Base-by-base conservation (phyloP, 176 grass and related monocot genomes). In the Neostapfia colusana region DNA sequence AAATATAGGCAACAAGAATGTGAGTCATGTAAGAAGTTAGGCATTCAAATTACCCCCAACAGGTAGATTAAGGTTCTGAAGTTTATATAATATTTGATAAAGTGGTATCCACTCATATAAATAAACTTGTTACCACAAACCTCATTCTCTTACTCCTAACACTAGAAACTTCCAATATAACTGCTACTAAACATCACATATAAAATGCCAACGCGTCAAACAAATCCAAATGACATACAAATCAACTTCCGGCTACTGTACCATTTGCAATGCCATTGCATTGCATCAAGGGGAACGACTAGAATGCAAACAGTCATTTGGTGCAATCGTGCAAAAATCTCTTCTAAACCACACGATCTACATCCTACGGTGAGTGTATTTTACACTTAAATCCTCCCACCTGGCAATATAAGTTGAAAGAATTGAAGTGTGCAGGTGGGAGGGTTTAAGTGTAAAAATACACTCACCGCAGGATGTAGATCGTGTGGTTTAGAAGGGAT, bases 51-150 rank as follows among this genome's bases (percentile, higher is more conserved):
- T 14, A 68, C 67, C 28, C 0, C 6, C 14, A 81, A 20, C n/a
- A 63, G 44, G 42, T 45, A 37, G 17, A 76, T 49, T 18, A 64
- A 51, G 28, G 44, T 51, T 77, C 49, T 76, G 34, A 65, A 77
- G 49, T 9, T 77, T 23, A 46, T 6, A 34, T 0, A 31, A 16
- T 41, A 26, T 12, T 35, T 57, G 31, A 78, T 42, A 14, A 79
- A 62, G 54, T n/a, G 38, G 46, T 25, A 69, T 13, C 64, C 12
- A 37, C 39, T 39, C 10, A 77, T 51, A 40, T 34, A 70, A 20
- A 42, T 36, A 84, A 12, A 43, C 6, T 45, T 66, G 31, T 3
- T 35, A 69, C 31, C 11, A 75, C 10, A 59, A 13, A 16, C 24
- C 27, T 68, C 38, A 58, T 14, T 39, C 11, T 39, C 70, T 56